Evolutionary conservation across 179 eudicot genomes (phyloP).

Genomic region (Amaranthus tricolor): DNA sequence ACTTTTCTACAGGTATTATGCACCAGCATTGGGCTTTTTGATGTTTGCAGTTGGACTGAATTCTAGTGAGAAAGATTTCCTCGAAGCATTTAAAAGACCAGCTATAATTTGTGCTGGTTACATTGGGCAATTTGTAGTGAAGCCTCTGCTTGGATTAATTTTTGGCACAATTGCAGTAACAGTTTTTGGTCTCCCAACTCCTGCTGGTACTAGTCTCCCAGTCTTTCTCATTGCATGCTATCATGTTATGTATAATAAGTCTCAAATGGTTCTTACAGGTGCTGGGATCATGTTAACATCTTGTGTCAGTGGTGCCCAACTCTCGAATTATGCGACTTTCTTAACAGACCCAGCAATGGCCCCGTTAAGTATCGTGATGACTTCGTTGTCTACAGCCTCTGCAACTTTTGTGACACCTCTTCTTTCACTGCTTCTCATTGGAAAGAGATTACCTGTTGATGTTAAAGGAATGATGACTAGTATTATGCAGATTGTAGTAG

Average conservation of each 20-base stretch:
- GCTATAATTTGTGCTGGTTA: conserved; percentile 72
- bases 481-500: conserved; percentile 81
- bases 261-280: conserved; percentile 42
- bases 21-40: conserved; percentile 89
- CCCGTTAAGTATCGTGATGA: conserved; percentile 91
- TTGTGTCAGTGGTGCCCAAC: conserved; percentile 96
- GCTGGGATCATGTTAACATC: conserved; percentile 94
- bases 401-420: conserved; percentile 87
- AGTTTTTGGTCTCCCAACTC: conserved; percentile 66
- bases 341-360: conserved; percentile 88
- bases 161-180: conserved; percentile 75
- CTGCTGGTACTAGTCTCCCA: conserved; percentile 49
- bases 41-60: conserved; percentile 98
- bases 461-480: conserved; percentile 91
- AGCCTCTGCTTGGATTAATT: conserved; percentile 80
- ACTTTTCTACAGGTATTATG: conserved; percentile 68
- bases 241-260: conserved; percentile 20
- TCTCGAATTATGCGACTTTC: conserved; percentile 89
- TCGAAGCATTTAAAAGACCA: conserved; percentile 86
- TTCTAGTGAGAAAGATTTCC: conserved; percentile 86
- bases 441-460: conserved; percentile 90
- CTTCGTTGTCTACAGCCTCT: conserved; percentile 83
- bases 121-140: conserved; percentile 74
- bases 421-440: conserved; percentile 78
- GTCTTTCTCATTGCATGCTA: neutral